These are phyloP conservation scores for Pholiota adiposa DNA, from an alignment of 1,284 basidiomycete genomes.

Conservation along the genomic window DNA sequence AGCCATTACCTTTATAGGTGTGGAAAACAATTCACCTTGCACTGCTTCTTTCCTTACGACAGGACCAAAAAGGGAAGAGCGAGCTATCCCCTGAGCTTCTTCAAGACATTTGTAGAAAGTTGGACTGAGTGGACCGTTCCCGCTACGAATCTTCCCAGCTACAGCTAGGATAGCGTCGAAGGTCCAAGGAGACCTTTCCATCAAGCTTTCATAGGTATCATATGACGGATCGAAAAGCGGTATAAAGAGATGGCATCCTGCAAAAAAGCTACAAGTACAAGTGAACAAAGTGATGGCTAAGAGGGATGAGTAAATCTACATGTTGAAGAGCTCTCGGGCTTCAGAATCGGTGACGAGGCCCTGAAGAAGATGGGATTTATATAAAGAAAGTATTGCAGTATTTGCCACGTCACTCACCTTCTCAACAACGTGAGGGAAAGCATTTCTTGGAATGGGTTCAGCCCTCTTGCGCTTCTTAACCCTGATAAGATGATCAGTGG, in stretches of 20 bases:
- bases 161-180: conserved; percentile 91
- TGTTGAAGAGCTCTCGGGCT: conserved; percentile 82
- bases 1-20: conserved; percentile 20
- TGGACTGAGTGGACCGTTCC: conserved; percentile 80
- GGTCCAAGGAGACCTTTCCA: conserved; percentile 92
- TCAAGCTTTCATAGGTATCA: conserved; percentile 89
- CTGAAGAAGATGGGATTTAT: conserved; percentile 40
- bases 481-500: conserved; percentile 38
- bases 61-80: conserved; percentile 90
- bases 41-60: conserved; percentile 94
- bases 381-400: conserved; percentile 9
- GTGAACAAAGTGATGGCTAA: conserved; percentile 34
- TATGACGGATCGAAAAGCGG: conserved; percentile 90
- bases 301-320: conserved; percentile 51
- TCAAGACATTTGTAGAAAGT: conserved; percentile 92
- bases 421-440: conserved; percentile 83
- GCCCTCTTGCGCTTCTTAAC: conserved; percentile 87
- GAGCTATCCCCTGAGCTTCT: conserved; percentile 92
- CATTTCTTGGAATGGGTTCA: conserved; percentile 85
- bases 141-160: conserved; percentile 88
- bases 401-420: conserved; percentile 51
- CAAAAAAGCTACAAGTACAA: conserved; percentile 79
- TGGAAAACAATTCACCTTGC: conserved; percentile 55
- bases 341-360: conserved; percentile 78
- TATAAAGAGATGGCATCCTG: conserved; percentile 93